A percentile compares a stretch with the other conserved stretches of the same genome.
Evolutionary conservation across 2,329 filamentous ascomycete genomes (phyloP).

Genomic region (Aureobasidium sp.): DNA sequence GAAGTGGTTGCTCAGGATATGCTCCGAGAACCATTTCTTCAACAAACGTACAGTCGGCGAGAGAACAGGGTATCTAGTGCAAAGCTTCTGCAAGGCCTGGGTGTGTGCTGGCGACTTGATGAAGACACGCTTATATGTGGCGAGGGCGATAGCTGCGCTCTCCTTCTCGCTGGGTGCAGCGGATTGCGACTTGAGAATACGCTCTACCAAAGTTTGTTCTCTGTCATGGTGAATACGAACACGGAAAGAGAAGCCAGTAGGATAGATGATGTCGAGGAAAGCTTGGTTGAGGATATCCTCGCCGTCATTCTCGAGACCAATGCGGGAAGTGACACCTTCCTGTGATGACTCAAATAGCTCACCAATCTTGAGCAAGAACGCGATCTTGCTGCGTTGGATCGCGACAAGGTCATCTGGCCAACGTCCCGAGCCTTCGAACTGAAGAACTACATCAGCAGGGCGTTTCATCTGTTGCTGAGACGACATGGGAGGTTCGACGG

Average conservation of each 20-base stretch:
- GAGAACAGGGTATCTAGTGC: conserved; percentile 69
- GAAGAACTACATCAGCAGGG: conserved; percentile 72
- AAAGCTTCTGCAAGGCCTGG: conserved; percentile 70
- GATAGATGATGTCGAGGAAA: conserved; percentile 74
- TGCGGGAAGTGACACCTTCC: conserved; percentile 52
- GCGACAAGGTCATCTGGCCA: conserved; percentile 91
- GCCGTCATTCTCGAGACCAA: conserved; percentile 73
- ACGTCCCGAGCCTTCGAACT: conserved; percentile 85
- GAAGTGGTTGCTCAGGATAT: conserved; percentile 71
- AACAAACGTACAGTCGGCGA: conserved; percentile 78
- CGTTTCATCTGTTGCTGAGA: conserved; percentile 36
- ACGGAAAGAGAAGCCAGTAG: conserved; percentile 66
- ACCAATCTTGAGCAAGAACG: conserved; percentile 69
- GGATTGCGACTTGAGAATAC: conserved; percentile 66
- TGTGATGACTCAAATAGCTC: conserved; percentile 59
- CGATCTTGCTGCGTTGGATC: conserved; percentile 89
- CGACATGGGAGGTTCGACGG: conserved; percentile 45
- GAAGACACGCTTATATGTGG: conserved; percentile 62
- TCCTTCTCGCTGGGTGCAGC: conserved; percentile 58
- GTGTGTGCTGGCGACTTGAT: conserved; percentile 67
- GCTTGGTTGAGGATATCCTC: conserved; percentile 64
- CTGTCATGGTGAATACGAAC: conserved; percentile 83
- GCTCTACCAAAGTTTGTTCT: conserved; percentile 71
- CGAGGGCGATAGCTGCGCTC: conserved; percentile 60
- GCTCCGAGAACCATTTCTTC: conserved; percentile 82